A percentile compares a stretch with the other conserved stretches of the same genome.
These are phyloP conservation scores for Hemisphaericaspora xylanilytica DNA, from an alignment of 1,139 yeast genomes.

Conservation along the genomic window DNA sequence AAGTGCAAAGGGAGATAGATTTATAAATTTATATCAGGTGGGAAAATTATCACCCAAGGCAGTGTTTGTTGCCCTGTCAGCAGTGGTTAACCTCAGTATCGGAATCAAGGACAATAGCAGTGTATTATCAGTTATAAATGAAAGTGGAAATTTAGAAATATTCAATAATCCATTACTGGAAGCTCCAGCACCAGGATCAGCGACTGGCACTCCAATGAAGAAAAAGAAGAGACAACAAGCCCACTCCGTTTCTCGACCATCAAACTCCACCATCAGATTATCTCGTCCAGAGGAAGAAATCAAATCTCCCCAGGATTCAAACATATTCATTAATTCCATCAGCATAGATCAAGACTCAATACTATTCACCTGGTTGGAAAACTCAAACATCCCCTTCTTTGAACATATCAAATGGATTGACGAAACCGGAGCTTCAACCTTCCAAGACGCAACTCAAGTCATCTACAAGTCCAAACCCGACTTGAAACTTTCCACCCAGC, in stretches of 20 bases:
- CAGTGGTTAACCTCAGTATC: conserved; percentile 46
- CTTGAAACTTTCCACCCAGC: conserved; percentile 29
- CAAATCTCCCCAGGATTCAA: conserved; percentile 30
- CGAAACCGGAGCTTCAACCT: conserved; percentile 26
- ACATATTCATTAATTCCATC: conserved; percentile 41
- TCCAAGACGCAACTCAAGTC: conserved; percentile 20
- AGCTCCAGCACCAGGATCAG: conserved; percentile 16
- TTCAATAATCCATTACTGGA: conserved; percentile 53
- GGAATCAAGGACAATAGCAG: conserved; percentile 36
- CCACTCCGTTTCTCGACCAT: conserved; percentile 46
- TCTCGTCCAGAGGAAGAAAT: conserved; percentile 44
- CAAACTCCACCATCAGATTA: conserved; percentile 42
- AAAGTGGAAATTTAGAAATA: conserved; percentile 65
- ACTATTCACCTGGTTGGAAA: conserved; percentile 69
- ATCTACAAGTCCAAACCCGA: conserved; percentile 42
- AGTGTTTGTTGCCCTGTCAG: conserved; percentile 67
- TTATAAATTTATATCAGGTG: conserved; percentile 66
- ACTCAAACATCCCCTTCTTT: conserved; percentile 61
- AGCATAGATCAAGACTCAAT: conserved; percentile 40
- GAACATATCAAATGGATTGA: conserved; percentile 57
- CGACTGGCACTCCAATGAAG: conserved; percentile 18
- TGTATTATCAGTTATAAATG: conserved; percentile 58
- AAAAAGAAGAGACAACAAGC: conserved; percentile 37
- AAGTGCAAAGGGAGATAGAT: conserved; percentile 75
- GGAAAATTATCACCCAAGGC: conserved; percentile 38